Percentiles rank a stretch among this genome's conserved stretches.
Conservation (phyloP, 495 filamentous ascomycete genomes). For the Patellaria atrata region DNA sequence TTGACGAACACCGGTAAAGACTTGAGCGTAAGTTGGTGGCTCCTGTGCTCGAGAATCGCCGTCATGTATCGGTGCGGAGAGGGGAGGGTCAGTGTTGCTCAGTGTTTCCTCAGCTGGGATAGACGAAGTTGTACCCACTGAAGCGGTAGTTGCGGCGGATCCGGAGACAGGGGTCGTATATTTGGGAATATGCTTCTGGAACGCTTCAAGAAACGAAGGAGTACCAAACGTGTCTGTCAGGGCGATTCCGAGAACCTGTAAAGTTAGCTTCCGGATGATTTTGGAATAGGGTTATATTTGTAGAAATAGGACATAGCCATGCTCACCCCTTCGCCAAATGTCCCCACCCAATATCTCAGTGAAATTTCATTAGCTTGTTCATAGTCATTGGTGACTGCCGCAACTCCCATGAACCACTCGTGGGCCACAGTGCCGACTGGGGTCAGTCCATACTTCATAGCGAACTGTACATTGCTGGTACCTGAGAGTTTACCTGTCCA, state of each 20-base stretch:
- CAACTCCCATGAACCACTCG: constrained; percentile 98
- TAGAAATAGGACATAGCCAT: neutral
- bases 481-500: constrained; percentile 61
- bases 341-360: constrained; percentile 73
- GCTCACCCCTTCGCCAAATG: constrained; percentile 68
- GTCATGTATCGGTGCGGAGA: constrained; percentile 11
- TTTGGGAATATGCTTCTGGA: constrained; percentile 46
- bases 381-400: constrained; percentile 81
- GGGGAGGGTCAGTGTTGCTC: constrained; percentile 19
- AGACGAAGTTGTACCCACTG: constrained; percentile 8
- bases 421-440: constrained; percentile 92
- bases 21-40: constrained; percentile 59
- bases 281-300: no score
- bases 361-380: constrained; percentile 66
- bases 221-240: constrained; percentile 98
- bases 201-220: constrained; percentile 72
- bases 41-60: constrained; percentile 9
- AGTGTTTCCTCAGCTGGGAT: constrained; percentile 3
- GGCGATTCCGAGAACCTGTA: constrained; percentile 66
- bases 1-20: constrained; percentile 80
- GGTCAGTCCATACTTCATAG: constrained; percentile 70
- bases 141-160: constrained; percentile 12
- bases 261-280: neutral
- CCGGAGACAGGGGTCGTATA: constrained; percentile 15
- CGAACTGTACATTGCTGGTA: constrained; percentile 94